Evolutionary conservation across 2,329 filamentous ascomycete species (phyloP), one percentile per base, ranked within the genome.

Genomic region (Nannizziopsis barbatae): DNA sequence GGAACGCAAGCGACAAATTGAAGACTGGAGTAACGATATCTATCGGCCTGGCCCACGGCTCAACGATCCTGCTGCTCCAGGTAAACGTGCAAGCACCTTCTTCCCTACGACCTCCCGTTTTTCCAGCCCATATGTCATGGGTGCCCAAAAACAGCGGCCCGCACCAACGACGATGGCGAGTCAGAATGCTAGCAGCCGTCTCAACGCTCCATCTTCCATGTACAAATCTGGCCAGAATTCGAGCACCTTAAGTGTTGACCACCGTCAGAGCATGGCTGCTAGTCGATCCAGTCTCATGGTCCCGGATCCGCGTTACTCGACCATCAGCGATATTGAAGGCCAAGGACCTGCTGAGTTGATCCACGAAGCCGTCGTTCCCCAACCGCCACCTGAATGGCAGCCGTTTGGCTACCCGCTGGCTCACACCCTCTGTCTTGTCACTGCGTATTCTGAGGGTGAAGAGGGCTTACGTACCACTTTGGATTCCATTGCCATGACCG

Each of bases 21-120:
- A 98, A 65, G 90, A 95, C 59, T 98, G 92, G 92, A 84, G 83
- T 11, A 86, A 96, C 55, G 92, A 98, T 61, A 98, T 98, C 58
- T 96, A 98, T 66, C 84, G 88, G 38, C 85, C 90, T 2, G 87
- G 88, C 18, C 81, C 84, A 47, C 84, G 88, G 56, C 74, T 95
- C 54, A 77, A 83, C 2, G 92, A 95, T 58, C 71, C 83, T 37
- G 77, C 79, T 50, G 83, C 79, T 60, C 79, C 76, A 35, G 87
- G 76, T 75, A 95, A 90, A 71, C 83, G 90, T 56, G 77, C 75
- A 53, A 95, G 86, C 65, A 75, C 74, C 30, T 93, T 98, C 69
- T 71, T 98, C 52, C 92, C 92, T 0, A 93, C 86, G 0, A 96
- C 89, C 0, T 96, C 90, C 41, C 81, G 92, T 40, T 98, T 98